Base-by-base conservation (phyloP, 139 green algal species). In the Spirogloea muscicola region DNA sequence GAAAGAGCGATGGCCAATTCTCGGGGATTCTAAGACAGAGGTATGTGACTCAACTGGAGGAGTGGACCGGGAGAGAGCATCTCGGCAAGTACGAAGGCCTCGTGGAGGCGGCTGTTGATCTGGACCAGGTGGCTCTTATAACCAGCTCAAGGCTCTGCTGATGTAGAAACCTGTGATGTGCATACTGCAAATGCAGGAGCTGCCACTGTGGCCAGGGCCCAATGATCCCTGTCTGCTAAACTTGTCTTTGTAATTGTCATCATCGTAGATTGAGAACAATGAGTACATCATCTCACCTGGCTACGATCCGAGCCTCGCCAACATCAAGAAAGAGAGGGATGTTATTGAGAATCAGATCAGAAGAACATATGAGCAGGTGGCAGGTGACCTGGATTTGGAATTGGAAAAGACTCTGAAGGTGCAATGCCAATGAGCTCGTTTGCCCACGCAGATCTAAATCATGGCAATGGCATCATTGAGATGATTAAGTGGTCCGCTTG, bases 21-120 rank as follows among this genome's bases (percentile, higher is more conserved):
- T n/a, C 9, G 3, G n/a, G 25, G 13, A n/a, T 77, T 27, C 43
- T 79, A 29, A 27, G 25, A 0, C 42, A 79, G 41, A 60, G 78
- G 82, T 88, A 78, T 71, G 85, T 79, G 0, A 73, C 87, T 16
- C 66, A 74, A 0, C 77, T 99, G 41, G 71, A 74, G 2, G 58
- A 81, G 49, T 82, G 82, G 2, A 88, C 92, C 69, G 88, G 91
- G 18, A 65, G 65, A 1, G 89, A 96, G 31, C 87, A 94, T 58
- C 87, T 99, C 61, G 72, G 67, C 44, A 94, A 94, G 76, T 99
- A 97, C 88, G 94, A 99, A 86, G 85, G 91, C 66, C 89, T 99
- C 70, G 73, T 96, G 41, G 93, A 98, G 81, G 89, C 91, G 0
- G 90, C 90, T 1, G 58, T 99, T 0, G 94, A 99, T 80, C 81